A percentile compares a stretch with the other conserved stretches of the same genome.
Evolutionary conservation across 768 basidiomycete species (phyloP).

Genomic region (Gloeopeniophorella convolvens): DNA sequence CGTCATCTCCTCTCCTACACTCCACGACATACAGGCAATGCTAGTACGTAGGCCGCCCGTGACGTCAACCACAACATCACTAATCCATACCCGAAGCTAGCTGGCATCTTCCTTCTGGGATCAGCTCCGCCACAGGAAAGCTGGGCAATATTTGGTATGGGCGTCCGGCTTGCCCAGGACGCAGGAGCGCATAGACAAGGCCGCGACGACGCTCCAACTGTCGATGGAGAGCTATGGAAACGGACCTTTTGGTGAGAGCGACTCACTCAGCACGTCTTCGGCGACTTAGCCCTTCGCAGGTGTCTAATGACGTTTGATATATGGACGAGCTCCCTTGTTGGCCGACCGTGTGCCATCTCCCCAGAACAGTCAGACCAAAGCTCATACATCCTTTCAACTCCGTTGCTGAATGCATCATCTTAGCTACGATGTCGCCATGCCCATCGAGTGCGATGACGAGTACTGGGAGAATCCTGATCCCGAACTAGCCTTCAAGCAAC

Average conservation of each 20-base stretch:
- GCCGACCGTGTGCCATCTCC: slow-evolving; percentile 62
- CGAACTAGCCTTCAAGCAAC: slow-evolving; percentile 49
- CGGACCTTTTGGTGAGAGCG: slow-evolving; percentile 52
- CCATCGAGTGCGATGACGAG: slow-evolving; percentile 19
- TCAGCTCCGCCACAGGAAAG: slow-evolving; percentile 41
- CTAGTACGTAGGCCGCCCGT: slow-evolving; percentile 32
- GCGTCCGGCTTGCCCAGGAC: slow-evolving; percentile 66
- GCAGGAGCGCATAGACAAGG: slow-evolving; percentile 61
- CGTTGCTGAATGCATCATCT: slow-evolving; percentile 19
- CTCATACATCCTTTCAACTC: not conserved
- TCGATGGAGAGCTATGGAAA: slow-evolving; percentile 71
- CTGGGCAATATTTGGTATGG: slow-evolving; percentile 55
- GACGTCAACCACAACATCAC: not conserved
- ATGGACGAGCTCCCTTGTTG: slow-evolving; percentile 41
- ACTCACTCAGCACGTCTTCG: not conserved
- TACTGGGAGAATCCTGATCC: slow-evolving; percentile 19
- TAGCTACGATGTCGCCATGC: slow-evolving; percentile 23
- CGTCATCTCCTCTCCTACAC: slow-evolving; percentile 45
- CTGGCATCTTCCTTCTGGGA: slow-evolving; percentile 35
- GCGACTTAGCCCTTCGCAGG: slow-evolving; percentile 28
- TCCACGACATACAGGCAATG: slow-evolving; percentile 69
- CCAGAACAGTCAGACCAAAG: slow-evolving; percentile 52
- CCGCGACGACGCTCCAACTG: slow-evolving; percentile 35
- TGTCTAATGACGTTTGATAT: slow-evolving; percentile 43
- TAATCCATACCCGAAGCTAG: slow-evolving; percentile 24